Base-by-base conservation (phyloP, 257 asterid genomes). In the Petrea volubilis region DNA sequence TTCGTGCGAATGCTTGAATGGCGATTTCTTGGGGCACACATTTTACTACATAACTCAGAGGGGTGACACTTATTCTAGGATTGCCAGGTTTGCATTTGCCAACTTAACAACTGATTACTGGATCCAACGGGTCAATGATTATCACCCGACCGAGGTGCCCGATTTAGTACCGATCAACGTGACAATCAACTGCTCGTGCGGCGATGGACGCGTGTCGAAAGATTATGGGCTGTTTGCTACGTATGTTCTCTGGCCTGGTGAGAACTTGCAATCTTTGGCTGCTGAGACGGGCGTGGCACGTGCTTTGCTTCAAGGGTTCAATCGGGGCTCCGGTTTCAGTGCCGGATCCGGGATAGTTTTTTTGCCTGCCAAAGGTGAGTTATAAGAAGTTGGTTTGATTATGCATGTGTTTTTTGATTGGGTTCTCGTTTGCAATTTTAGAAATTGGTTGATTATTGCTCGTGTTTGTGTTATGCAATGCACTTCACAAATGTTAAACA, bases 181-280 rank as follows among this genome's bases (percentile, higher is more conserved):
- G 14, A 91, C 96, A 0, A 84, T 89, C 24, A 91, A 91, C 67
- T 91, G 96, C 74, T 89, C 97, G 7, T 91, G 96, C 44, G 97
- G 97, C 1, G 87, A 89, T 12, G 27, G 76, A 2, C 56, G 34
- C 4, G 87, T 91, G 65, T 89, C 95, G 4, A 76, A 74, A 52
- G 91, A 84, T 63, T 91, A 84, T 31, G 93, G 97, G 69, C 13
- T 87, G 71, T 87, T 91, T 40, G 79, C 69, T 33, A 89, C 95
- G 72, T 87, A 85, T 31, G 86, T 95, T 7, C 75, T 91, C 15
- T 60, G 76, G 23, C 46, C 71, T 2, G 96, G 83, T 3, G 88
- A 91, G 79, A 79, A 56, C 64, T 69, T 87, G 79, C 55, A 38
- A 34, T 73, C 82, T 5, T 67, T 89, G 80, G 85, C 90, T 0